Conservation (phyloP, 257 asterid species). For the Lithospermum erythrorhizon region DNA sequence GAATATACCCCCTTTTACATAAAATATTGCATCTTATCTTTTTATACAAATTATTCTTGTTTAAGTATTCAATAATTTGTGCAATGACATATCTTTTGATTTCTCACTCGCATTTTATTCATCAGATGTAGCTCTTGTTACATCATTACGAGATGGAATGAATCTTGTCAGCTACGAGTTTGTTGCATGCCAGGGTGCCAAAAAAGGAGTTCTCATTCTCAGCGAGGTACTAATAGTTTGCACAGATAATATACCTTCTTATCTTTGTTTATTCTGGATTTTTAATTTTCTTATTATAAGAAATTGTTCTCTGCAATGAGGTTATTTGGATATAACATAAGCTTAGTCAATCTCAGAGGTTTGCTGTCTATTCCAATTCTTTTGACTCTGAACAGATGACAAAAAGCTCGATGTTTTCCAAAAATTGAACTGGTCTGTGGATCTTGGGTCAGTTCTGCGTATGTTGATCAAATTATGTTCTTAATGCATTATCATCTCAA, state of each 20-base stretch:
- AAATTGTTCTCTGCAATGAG: neutral
- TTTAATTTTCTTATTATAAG: neutral
- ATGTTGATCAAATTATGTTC: no score
- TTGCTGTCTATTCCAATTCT: no score
- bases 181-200: conserved; percentile 92
- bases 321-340: neutral
- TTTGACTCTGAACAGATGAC: no score
- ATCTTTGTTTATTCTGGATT: conserved; percentile 5
- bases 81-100: conserved; percentile 7
- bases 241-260: conserved; percentile 2
- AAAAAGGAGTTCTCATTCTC: conserved; percentile 89
- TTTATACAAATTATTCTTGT: no score
- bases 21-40: no score
- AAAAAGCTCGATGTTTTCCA: no score
- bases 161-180: conserved; percentile 98
- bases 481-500: no score
- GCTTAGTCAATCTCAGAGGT: neutral
- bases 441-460: no score
- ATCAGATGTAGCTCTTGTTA: conserved; percentile 84
- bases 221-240: conserved; percentile 54
- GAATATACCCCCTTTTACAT: no score
- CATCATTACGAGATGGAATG: conserved; percentile 97
- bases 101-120: no score
- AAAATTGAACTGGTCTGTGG: no score
- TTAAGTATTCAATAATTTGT: no score